Percentiles rank a stretch among this genome's conserved stretches.
These are phyloP conservation scores for Raddia distichophylla DNA, from an alignment of 176 grass and related monocot species.

Conservation along the genomic window DNA sequence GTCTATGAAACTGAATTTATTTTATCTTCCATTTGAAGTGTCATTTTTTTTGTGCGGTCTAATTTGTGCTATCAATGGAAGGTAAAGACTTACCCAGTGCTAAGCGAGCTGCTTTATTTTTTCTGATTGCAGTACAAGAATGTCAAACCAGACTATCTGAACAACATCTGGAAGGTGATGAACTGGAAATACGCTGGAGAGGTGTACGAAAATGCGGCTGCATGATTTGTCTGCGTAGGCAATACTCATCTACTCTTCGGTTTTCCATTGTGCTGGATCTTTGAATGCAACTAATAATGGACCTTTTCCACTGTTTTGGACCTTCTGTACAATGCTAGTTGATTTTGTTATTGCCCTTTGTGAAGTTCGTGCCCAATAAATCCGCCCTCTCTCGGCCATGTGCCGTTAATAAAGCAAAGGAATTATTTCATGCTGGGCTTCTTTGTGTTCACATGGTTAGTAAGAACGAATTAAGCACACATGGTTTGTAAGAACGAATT, in stretches of 20 bases:
- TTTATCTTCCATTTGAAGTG: neutral
- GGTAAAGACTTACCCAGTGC: neutral
- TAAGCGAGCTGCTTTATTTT: conserved; percentile 15
- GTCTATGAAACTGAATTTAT: neutral
- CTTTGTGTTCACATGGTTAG: neutral
- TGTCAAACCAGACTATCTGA: conserved; percentile 89
- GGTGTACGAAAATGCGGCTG: conserved; percentile 61
- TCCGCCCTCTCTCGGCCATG: neutral
- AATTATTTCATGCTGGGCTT: neutral
- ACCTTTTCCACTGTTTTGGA: conserved; percentile 3
- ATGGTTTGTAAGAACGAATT: neutral
- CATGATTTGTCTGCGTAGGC: conserved; percentile 43
- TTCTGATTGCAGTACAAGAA: conserved; percentile 85
- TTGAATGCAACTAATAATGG: conserved; percentile 56
- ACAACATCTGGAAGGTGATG: conserved; percentile 95
- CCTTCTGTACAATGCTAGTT: conserved; percentile 22
- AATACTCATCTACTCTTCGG: neutral
- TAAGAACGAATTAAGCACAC: neutral
- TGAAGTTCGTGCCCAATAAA: neutral
- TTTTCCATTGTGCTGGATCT: conserved; percentile 20
- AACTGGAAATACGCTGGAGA: conserved; percentile 95
- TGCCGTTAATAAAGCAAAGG: neutral
- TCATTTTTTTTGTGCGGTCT: neutral
- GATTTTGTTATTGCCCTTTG: neutral
- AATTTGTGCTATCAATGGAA: conserved; percentile 4